Evolutionary conservation across 257 asterid genomes (phyloP).

Genomic region (Leonotis leonurus): DNA sequence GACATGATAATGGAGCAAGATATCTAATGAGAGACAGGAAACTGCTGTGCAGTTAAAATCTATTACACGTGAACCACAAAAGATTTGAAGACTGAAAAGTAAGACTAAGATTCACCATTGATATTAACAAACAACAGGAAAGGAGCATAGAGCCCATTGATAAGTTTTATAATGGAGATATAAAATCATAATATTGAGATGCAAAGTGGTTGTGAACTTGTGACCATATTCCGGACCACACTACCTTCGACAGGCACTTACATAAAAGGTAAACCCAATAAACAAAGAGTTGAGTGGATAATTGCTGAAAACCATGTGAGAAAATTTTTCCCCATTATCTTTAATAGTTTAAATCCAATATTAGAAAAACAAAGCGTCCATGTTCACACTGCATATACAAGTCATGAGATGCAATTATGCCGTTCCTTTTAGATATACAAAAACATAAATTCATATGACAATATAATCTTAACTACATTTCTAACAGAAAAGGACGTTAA

Average conservation of each 20-base stretch:
- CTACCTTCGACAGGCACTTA: not conserved
- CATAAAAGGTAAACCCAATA: not conserved
- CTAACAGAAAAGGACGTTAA: not conserved
- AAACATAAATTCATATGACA: not conserved
- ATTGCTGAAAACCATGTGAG: not conserved
- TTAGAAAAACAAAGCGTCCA: not conserved
- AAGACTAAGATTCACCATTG: too few species aligned
- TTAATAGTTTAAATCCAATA: not conserved
- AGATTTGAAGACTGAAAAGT: too few species aligned
- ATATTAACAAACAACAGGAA: too few species aligned
- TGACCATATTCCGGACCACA: not conserved
- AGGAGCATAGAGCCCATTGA: too few species aligned
- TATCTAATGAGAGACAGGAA: conserved; percentile 2
- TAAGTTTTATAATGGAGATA: too few species aligned
- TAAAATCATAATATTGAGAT: too few species aligned
- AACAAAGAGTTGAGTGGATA: not conserved
- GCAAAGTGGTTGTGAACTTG: not conserved
- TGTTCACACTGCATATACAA: not conserved
- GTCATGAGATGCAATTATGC: too few species aligned
- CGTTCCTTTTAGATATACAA: too few species aligned
- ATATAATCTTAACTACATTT: not conserved
- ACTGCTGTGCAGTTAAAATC: too few species aligned
- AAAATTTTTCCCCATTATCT: not conserved
- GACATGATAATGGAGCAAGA: not conserved
- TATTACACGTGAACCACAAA: too few species aligned